Evolutionary conservation across 148 eudicot genomes (phyloP).

Genomic region (Nepenthes mirabilis): DNA sequence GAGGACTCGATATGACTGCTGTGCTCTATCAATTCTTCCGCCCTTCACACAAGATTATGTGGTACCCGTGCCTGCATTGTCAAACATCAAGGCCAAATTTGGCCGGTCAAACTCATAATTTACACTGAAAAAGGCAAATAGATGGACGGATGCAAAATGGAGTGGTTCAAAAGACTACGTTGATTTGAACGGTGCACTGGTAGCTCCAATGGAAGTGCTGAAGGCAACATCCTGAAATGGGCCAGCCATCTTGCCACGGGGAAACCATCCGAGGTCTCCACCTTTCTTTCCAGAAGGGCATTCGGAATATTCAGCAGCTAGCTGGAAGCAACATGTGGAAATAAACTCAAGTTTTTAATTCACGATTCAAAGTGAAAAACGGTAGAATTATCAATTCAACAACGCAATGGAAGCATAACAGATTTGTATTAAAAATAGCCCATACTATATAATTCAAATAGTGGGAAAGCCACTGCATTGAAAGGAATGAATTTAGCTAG

Average conservation of each 20-base stretch:
- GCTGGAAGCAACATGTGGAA: constrained; percentile 18
- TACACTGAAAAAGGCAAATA: neutral
- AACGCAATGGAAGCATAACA: no score
- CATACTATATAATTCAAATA: no score
- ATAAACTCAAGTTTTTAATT: neutral
- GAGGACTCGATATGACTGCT: no score
- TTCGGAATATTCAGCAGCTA: constrained; percentile 94
- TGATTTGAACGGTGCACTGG: constrained; percentile 88
- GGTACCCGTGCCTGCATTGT: constrained; percentile 70
- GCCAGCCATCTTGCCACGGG: constrained; percentile 98
- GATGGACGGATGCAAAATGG: neutral
- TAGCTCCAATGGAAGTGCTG: constrained; percentile 77
- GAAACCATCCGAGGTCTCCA: constrained; percentile 97
- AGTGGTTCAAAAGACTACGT: constrained; percentile 37
- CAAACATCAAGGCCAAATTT: constrained; percentile 5
- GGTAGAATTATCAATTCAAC: no score
- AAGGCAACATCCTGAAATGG: constrained; percentile 99
- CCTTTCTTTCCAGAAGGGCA: constrained; percentile 98
- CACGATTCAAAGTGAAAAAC: neutral
- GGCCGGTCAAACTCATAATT: neutral
- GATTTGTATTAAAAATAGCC: no score
- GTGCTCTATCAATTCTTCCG: constrained; percentile 37
- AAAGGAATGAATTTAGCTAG: no score
- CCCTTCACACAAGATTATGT: constrained; percentile 73
- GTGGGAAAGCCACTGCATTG: no score